Evolutionary conservation across 306 rosid species (phyloP).

Genomic region (Prunus davidiana): DNA sequence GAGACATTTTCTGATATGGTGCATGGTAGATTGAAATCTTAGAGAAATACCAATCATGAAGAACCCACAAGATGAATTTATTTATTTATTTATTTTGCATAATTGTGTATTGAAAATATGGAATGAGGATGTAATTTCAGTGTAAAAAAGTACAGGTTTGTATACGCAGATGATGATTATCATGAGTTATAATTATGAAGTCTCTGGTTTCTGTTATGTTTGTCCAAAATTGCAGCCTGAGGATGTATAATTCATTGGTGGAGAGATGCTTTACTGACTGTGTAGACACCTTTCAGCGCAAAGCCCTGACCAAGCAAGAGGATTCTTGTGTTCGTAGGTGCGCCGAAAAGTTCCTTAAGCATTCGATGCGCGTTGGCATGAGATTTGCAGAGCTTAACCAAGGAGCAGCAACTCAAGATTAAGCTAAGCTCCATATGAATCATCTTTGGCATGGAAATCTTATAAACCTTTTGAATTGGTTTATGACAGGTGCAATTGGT

Average conservation of each 20-base stretch:
- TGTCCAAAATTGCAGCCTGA: constrained; percentile 31
- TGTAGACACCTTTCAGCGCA: constrained; percentile 43
- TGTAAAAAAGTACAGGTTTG: not conserved
- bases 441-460: not conserved
- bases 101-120: not conserved
- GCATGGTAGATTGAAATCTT: not conserved
- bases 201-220: not conserved
- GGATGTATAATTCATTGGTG: constrained; percentile 57
- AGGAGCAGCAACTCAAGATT: constrained; percentile 50
- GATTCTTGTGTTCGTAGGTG: constrained; percentile 53
- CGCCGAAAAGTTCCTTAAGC: constrained; percentile 59
- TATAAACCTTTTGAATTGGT: not conserved
- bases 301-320: constrained; percentile 52
- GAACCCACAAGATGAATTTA: not conserved
- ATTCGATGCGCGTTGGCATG: constrained; percentile 51
- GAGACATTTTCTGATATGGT: not conserved
- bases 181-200: not conserved
- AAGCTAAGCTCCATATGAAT: not conserved
- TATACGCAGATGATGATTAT: not conserved
- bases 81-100: not conserved
- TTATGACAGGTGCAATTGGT: not conserved
- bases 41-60: not conserved
- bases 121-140: not conserved
- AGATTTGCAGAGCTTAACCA: constrained; percentile 58
- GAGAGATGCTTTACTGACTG: constrained; percentile 53